Base-by-base conservation (phyloP, 2,329 filamentous ascomycete species). In the Chaetomium sp. region DNA sequence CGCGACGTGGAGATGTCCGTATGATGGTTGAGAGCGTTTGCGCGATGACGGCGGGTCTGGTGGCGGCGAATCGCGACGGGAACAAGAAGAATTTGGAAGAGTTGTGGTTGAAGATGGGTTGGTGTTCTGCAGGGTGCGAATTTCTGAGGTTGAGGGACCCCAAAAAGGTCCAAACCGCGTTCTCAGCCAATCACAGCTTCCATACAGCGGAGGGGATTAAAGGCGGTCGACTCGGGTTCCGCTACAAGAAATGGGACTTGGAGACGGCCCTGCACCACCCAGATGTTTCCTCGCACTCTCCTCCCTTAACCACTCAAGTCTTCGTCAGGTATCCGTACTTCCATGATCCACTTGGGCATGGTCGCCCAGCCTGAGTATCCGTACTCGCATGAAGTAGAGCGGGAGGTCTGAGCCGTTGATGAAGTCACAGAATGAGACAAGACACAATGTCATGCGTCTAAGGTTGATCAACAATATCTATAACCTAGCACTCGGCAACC, bases 81-180 rank as follows among this genome's bases (percentile, higher is more conserved):
- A 48, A 50, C 27, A 49, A 54, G 52, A 43, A 40, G 40, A 49
- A 46, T 12, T 55, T 40, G 46, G 56, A 49, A 52, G 42, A 59
- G 52, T 48, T n/a, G 53, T 51, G 55, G 54, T 63, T 63, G 56
- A 56, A 50, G 60, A 57, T 60, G 58, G 60, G 61, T 63, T 55
- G 62, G 61, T 59, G 62, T 60, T 55, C 47, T 38, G 40, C 42
- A 59, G 59, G 56, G 55, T 63, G 60, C 54, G 63, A 65, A 63
- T 61, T 65, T 65, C 62, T 61, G 57, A 64, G 54, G 60, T 63
- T 53, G 60, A 64, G 59, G 55, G 59, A 59, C 59, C 60, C 60
- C 59, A 62, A 62, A 61, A 62, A 56, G 59, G 57, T 59, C 49
- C 55, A 65, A 60, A 64, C 59, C 62, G 62, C 62, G 63, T 61